A percentile compares a stretch with the other conserved stretches of the same genome.
Evolutionary conservation across 805 yeast species (phyloP).

Genomic region (Candida cerambycidarum): DNA sequence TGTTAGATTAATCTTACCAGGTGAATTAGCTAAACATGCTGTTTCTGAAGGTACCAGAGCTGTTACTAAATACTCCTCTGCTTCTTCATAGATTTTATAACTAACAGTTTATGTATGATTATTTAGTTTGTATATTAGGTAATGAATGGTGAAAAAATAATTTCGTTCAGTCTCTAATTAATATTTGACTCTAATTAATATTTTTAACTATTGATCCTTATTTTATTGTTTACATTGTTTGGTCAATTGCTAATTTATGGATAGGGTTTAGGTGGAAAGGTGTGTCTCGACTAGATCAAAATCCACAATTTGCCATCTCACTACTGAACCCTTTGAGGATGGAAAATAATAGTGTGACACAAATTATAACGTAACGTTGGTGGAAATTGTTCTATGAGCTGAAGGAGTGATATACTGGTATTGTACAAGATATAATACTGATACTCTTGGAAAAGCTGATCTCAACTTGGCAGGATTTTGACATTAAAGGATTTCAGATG

Average conservation of each 20-base stretch:
- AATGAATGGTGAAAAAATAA: slow-evolving; percentile 9
- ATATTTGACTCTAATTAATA: neutral
- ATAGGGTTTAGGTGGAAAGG: neutral
- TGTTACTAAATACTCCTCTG: slow-evolving; percentile 92
- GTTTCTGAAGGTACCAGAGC: slow-evolving; percentile 99
- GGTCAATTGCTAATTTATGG: neutral
- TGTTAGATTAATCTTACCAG: slow-evolving; percentile 95
- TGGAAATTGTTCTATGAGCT: too few species aligned
- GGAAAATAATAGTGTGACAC: too few species aligned
- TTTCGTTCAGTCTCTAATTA: neutral
- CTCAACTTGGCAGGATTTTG: too few species aligned
- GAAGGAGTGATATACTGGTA: too few species aligned
- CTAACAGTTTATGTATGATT: slow-evolving; percentile 10
- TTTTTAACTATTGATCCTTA: neutral
- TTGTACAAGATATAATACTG: too few species aligned
- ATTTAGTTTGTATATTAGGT: slow-evolving; percentile 11
- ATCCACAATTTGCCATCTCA: neutral
- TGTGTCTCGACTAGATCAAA: neutral
- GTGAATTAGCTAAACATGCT: slow-evolving; percentile 98
- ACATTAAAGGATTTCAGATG: too few species aligned
- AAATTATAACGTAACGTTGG: too few species aligned
- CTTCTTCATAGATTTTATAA: slow-evolving; percentile 29
- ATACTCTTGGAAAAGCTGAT: too few species aligned
- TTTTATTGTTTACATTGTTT: neutral
- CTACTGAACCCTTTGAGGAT: neutral